Base-by-base conservation (phyloP, 805 yeast species). In the Kuraishia cidri region DNA sequence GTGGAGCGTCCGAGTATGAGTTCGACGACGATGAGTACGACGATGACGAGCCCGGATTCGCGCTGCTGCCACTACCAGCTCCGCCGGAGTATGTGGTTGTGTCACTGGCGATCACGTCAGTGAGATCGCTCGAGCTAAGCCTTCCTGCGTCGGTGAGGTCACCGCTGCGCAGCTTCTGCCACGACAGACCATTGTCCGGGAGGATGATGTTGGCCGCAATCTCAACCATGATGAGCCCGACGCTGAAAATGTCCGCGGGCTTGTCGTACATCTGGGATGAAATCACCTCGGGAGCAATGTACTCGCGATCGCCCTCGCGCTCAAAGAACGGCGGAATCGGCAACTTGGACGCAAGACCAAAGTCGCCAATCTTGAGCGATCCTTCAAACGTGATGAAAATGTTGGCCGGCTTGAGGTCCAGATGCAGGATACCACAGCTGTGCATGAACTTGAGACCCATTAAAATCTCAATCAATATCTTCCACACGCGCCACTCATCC, bases 401-500 rank as follows among this genome's bases (percentile, higher is more conserved):
- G 54, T 92, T 92, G 2, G 97, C 96, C 1, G 98, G 98, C 57
- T 92, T 92, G 49, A 92, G 58, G 56, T 92, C 98, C 34, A 92
- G 61, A 58, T 92, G 98, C 32, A 88, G 62, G 33, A 84, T 79
- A 38, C 71, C 70, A 40, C 80, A 77, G 46, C 66, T 69, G 52
- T 92, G 98, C 30, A 92, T 78, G 51, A 75, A 87, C 42, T 74
- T 67, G 38, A 92, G 60, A 0, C 97, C 98, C 47, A 74, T 66
- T 26, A 85, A 58, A 12, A 88, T 65, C 52, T 90, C 98, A 32
- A 81, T 79, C 43, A 92, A 63, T 29, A 92, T 90, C 59, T 92
- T 92, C 98, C 98, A 92, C 26, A 90, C 88, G 45, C 98, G 71
- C 81, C 96, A 92, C 54, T 92, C 98, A 51, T 92, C 98, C 32